Evolutionary conservation across 495 filamentous ascomycete species (phyloP).

Genomic region (Trichoderma erinaceum): DNA sequence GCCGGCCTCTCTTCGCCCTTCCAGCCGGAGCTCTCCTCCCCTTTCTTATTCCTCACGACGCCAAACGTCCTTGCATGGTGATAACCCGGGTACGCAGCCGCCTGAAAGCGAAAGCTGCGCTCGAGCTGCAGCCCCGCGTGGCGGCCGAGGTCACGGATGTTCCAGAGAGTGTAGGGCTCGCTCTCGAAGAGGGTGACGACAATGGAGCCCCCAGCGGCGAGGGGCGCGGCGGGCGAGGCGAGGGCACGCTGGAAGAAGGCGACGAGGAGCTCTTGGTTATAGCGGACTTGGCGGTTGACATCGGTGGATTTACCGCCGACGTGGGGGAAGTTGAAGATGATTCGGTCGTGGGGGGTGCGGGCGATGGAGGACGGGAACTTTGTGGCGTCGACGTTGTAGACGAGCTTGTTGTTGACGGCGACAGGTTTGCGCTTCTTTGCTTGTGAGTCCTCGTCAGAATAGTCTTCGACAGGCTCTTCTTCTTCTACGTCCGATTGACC

Average conservation of each 20-base stretch:
- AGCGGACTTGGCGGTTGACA: constrained; percentile 86
- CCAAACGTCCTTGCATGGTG: constrained; percentile 83
- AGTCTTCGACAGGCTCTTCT: constrained; percentile 3
- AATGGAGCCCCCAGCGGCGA: constrained; percentile 55
- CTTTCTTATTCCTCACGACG: constrained; percentile 55
- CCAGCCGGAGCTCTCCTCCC: constrained; percentile 51
- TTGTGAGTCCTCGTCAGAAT: background rate
- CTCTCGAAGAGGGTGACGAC: constrained; percentile 87
- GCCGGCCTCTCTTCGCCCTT: constrained; percentile 70
- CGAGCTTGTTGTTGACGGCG: constrained; percentile 33
- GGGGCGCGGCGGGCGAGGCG: constrained; percentile 34
- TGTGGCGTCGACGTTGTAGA: constrained; percentile 69
- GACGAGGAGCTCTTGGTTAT: constrained; percentile 86
- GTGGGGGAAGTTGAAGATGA: constrained; percentile 96
- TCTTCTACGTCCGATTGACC: background rate
- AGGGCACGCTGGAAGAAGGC: constrained; percentile 65
- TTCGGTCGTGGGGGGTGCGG: constrained; percentile 48
- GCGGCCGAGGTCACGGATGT: constrained; percentile 76
- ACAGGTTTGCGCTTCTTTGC: background rate
- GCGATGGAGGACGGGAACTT: constrained; percentile 46
- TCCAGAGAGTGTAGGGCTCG: constrained; percentile 92
- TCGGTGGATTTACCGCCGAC: constrained; percentile 86
- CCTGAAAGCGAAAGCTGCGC: constrained; percentile 71
- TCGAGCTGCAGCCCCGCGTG: constrained; percentile 70
- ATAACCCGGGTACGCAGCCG: constrained; percentile 74